Evolutionary conservation across 208 protist species (phyloP).

Genomic region (Tritrichomonas foetus): DNA sequence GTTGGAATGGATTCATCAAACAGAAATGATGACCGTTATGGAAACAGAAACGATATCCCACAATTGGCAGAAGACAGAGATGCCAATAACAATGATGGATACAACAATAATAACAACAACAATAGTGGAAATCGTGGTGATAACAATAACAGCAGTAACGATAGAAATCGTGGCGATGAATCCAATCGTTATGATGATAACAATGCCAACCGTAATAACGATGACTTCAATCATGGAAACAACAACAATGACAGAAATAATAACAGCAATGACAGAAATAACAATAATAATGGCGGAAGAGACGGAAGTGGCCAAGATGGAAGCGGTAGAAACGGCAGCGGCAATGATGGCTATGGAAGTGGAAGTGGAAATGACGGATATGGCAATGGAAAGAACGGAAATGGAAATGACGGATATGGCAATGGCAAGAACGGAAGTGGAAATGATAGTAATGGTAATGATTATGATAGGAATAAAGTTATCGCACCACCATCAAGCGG

Average conservation of each 20-base stretch:
- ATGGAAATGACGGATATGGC: not conserved
- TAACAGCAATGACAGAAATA: not conserved
- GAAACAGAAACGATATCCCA: not conserved
- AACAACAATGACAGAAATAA: not conserved
- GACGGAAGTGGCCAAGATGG: not conserved
- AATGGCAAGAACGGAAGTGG: not conserved
- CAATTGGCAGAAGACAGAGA: not conserved
- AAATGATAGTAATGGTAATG: not conserved
- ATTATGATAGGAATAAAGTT: not conserved
- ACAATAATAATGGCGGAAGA: not conserved
- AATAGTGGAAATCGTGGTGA: not conserved
- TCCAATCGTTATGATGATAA: no score
- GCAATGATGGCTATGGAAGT: not conserved
- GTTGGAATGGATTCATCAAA: not conserved
- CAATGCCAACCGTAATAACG: no score
- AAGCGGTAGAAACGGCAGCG: not conserved
- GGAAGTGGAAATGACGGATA: not conserved
- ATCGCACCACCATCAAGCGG: no score
- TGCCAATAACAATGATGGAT: constrained; percentile 23
- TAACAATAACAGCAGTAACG: not conserved
- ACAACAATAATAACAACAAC: not conserved
- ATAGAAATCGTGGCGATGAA: not conserved
- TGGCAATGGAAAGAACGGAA: not conserved
- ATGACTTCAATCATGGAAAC: constrained; percentile 6
- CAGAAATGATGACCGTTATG: not conserved